These are phyloP conservation scores for Cladosporium phlei DNA, from an alignment of 2,329 filamentous ascomycete genomes.

Conservation along the genomic window DNA sequence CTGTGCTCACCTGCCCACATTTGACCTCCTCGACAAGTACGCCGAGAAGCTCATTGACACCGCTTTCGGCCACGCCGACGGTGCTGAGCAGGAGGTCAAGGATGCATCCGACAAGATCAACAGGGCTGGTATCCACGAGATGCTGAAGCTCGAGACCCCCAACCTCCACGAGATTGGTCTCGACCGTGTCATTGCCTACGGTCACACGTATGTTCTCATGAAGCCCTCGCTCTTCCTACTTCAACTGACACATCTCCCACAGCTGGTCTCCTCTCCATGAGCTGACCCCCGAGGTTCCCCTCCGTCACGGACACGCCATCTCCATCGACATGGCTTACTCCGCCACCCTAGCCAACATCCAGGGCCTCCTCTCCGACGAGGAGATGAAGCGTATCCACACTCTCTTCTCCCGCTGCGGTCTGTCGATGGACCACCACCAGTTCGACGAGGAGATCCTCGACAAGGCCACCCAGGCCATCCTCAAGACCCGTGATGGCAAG, in stretches of 20 bases:
- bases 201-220: constrained; percentile 54
- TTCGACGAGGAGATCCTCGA: constrained; percentile 64
- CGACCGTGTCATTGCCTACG: constrained; percentile 68
- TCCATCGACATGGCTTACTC: constrained; percentile 74
- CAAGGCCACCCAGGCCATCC: constrained; percentile 62
- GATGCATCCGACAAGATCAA: constrained; percentile 64
- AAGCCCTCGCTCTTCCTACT: neutral
- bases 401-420: constrained; percentile 64
- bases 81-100: constrained; percentile 51
- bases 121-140: constrained; percentile 64
- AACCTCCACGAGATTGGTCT: constrained; percentile 70
- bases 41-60: constrained; percentile 64
- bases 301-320: constrained; percentile 69
- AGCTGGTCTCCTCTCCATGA: constrained; percentile 70
- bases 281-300: constrained; percentile 61
- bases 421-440: constrained; percentile 66
- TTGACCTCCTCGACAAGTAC: constrained; percentile 63
- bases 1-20: constrained; percentile 62
- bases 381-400: constrained; percentile 61
- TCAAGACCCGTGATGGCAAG: constrained; percentile 66
- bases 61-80: constrained; percentile 59
- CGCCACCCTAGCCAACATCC: constrained; percentile 60
- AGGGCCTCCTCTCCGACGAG: constrained; percentile 55
- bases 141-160: constrained; percentile 68
- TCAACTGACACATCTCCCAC: constrained; percentile 9